phyloP scores from a whole-genome alignment of 179 eudicot genomes.

The Corrigiola litoralis region DNA sequence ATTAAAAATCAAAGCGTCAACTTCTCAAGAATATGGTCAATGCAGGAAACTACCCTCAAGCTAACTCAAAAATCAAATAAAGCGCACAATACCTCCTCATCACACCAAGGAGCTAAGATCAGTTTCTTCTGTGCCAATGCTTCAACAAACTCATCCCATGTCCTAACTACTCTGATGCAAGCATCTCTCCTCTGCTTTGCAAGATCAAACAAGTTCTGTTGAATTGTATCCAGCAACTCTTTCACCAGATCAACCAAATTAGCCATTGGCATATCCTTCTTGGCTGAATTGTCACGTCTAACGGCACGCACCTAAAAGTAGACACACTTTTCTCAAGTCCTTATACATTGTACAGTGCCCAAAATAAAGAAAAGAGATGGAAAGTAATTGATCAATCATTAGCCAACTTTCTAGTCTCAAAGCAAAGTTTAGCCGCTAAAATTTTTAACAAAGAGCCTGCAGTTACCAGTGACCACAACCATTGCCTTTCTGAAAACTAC shows the following conservation, averaged over 20 bases:
- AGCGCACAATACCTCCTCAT: conserved; percentile 70
- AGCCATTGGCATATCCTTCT: conserved; percentile 68
- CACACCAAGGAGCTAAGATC: conserved; percentile 99
- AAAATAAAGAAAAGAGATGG: neutral
- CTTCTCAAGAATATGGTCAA: neutral
- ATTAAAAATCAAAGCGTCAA: neutral
- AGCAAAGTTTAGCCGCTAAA: neutral
- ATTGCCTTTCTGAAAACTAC: neutral
- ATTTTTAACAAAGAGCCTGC: neutral
- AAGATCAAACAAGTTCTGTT: conserved; percentile 54
- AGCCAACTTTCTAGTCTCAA: neutral
- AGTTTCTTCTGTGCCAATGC: conserved; percentile 78
- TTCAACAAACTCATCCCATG: conserved; percentile 92
- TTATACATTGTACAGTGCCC: neutral
- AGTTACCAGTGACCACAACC: neutral
- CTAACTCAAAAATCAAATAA: neutral
- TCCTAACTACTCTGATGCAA: conserved; percentile 52
- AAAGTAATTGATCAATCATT: neutral
- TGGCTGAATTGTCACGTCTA: conserved; percentile 73
- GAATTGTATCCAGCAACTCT: conserved; percentile 52
- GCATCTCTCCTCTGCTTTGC: conserved; percentile 83
- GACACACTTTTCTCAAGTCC: neutral
- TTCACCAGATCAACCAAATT: conserved; percentile 51
- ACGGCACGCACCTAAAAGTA: conserved; percentile 65
- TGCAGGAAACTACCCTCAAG: neutral